These are phyloP conservation scores for Biscogniauxia marginata DNA, from an alignment of 2,329 filamentous ascomycete genomes.

Conservation along the genomic window DNA sequence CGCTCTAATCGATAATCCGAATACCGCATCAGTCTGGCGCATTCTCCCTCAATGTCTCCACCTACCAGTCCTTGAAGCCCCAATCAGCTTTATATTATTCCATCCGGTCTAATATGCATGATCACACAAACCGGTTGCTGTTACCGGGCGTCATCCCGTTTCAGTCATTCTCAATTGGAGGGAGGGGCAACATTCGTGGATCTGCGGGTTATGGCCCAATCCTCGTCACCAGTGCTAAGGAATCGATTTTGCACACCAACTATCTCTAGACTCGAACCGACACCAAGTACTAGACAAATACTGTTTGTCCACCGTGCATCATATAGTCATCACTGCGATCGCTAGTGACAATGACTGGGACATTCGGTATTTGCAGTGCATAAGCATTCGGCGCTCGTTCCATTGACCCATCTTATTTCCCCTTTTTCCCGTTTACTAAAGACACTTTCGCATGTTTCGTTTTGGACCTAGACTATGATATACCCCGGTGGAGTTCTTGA, in stretches of 20 bases:
- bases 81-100: background rate
- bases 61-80: background rate
- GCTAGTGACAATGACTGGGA: too few species aligned
- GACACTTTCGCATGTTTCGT: background rate
- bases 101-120: background rate
- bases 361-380: too few species aligned
- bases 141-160: background rate
- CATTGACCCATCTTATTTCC: background rate
- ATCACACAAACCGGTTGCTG: background rate
- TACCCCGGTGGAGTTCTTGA: slow-evolving; percentile 3
- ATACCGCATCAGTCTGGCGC: background rate
- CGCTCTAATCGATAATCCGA: background rate
- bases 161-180: background rate
- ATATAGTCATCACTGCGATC: too few species aligned
- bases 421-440: background rate
- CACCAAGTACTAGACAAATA: too few species aligned
- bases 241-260: background rate
- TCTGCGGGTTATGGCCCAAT: background rate
- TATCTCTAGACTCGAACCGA: too few species aligned
- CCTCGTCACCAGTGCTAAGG: background rate
- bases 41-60: background rate
- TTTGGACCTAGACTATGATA: background rate
- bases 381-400: too few species aligned
- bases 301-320: too few species aligned
- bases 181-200: background rate